These are phyloP conservation scores for Beauveria asiatica DNA, from an alignment of 2,329 filamentous ascomycete genomes.

Conservation along the genomic window DNA sequence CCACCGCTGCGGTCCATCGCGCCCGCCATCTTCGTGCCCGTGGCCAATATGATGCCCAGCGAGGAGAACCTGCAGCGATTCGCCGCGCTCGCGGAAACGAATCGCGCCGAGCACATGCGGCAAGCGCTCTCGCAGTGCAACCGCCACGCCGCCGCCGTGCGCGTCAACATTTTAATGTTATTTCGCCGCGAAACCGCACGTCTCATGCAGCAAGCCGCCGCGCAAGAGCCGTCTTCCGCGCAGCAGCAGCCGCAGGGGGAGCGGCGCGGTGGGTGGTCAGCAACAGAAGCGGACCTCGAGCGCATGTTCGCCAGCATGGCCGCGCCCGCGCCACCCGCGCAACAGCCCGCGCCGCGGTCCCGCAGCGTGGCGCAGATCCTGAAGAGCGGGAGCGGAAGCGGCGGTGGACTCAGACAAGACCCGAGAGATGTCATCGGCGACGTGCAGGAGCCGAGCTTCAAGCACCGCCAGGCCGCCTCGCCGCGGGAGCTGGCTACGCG, in stretches of 20 bases:
- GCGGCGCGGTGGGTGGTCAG: not conserved
- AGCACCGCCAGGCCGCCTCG: not conserved
- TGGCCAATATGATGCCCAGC: slow-evolving; percentile 18
- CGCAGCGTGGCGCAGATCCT: not conserved
- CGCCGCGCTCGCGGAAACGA: slow-evolving; percentile 21
- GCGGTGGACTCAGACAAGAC: not conserved
- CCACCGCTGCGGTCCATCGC: slow-evolving; percentile 18
- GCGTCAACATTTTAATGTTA: slow-evolving; percentile 23
- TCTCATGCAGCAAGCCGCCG: slow-evolving; percentile 16
- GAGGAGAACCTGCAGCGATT: slow-evolving; percentile 17
- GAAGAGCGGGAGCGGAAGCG: not conserved
- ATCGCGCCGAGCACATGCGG: slow-evolving; percentile 15
- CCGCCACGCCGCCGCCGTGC: slow-evolving; percentile 20
- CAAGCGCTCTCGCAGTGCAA: slow-evolving; percentile 17
- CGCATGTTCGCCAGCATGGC: slow-evolving; percentile 25
- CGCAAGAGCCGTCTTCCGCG: slow-evolving; percentile 10
- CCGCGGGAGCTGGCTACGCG: slow-evolving; percentile 18
- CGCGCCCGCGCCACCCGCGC: slow-evolving; percentile 10
- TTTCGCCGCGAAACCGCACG: slow-evolving; percentile 25
- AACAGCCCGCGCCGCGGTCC: not conserved
- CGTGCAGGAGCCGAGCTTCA: slow-evolving; percentile 17
- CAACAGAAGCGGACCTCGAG: slow-evolving; percentile 11
- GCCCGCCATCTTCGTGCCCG: slow-evolving; percentile 27
- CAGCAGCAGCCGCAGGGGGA: not conserved
- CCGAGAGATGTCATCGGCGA: slow-evolving; percentile 8